Evolutionary conservation across 2,329 filamentous ascomycete genomes (phyloP), one percentile per base, ranked within the genome.

Genomic region (Eutypella sp.): DNA sequence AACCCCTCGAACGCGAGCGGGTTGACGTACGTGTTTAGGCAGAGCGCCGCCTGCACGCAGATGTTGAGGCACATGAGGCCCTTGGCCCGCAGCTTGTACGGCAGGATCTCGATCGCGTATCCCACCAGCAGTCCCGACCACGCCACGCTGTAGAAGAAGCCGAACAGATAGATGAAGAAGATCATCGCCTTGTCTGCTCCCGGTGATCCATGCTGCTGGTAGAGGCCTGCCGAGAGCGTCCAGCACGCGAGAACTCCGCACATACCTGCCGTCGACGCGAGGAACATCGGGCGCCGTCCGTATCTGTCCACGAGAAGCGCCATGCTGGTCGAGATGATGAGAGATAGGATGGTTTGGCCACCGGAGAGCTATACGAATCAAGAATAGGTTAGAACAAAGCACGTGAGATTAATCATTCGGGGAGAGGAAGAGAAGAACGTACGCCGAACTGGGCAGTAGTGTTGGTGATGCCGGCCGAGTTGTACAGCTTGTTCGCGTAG

Each of bases 81-180:
- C 78, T 79, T 68, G 66, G 74, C 57, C 52, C 69, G 59, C 46
- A 76, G 67, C 57, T 69, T 69, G 65, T 74, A 76, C 6, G 73
- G 73, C 47, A 76, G 64, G 49, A 76, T 69, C 60, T 76, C 73
- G 47, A 76, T 69, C 36, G 71, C 62, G 56, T 76, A 82, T 45
- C 73, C 74, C 51, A 80, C 69, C 19, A 80, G 69, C 37, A 81
- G 69, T 47, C 76, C 75, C 24, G 76, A 79, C 75, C 75, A 81
- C 20, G 75, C 76, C 50, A 80, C 66, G 25, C 72, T 68, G 66
- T 81, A 80, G 57, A 75, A 72, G 46, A 74, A 64, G 36, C 63
- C 62, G 65, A 71, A 74, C 41, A 76, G 60, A 67, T 68, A 76
- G 54, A 76, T 71, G 62, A 75, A 71, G 47, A 72, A 63, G 55